Evolutionary conservation across 129 eudicot genomes (phyloP).

Genomic region (Artemisia annua): DNA sequence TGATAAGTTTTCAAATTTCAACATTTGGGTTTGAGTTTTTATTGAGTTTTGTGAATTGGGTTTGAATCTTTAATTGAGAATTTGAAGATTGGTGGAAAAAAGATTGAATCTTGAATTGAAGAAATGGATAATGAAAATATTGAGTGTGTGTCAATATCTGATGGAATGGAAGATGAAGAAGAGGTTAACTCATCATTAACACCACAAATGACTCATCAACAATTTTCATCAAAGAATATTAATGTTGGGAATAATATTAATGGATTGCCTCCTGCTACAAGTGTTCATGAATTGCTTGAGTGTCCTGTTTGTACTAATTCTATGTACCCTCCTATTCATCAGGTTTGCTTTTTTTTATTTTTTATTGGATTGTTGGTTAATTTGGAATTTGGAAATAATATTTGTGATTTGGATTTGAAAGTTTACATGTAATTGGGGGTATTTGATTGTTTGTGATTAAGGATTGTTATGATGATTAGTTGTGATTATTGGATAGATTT

Average conservation of each 20-base stretch:
- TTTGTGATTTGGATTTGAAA: too few species aligned
- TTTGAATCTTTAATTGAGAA: background rate
- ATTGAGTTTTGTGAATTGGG: background rate
- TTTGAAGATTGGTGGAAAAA: constrained; percentile 2
- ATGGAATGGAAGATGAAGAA: constrained; percentile 88
- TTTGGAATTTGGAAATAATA: too few species aligned
- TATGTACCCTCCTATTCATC: constrained; percentile 6
- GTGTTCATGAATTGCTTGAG: too few species aligned
- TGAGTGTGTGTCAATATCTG: constrained; percentile 80
- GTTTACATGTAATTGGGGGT: too few species aligned
- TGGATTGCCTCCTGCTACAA: constrained; percentile 60
- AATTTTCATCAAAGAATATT: constrained; percentile 39
- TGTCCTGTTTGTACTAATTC: too few species aligned
- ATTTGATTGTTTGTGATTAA: too few species aligned
- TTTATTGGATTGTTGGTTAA: too few species aligned
- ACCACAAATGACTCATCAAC: constrained; percentile 34
- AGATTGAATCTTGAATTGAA: constrained; percentile 1
- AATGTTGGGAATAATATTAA: constrained; percentile 21
- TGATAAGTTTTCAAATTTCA: background rate
- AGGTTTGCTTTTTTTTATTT: too few species aligned
- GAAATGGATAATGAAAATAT: constrained; percentile 64
- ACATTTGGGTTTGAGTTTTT: too few species aligned
- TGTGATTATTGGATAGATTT: too few species aligned
- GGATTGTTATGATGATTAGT: too few species aligned
- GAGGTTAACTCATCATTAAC: constrained; percentile 34